Base-by-base conservation (phyloP, 2,329 filamentous ascomycete species). In the Hypoxylon sp. region DNA sequence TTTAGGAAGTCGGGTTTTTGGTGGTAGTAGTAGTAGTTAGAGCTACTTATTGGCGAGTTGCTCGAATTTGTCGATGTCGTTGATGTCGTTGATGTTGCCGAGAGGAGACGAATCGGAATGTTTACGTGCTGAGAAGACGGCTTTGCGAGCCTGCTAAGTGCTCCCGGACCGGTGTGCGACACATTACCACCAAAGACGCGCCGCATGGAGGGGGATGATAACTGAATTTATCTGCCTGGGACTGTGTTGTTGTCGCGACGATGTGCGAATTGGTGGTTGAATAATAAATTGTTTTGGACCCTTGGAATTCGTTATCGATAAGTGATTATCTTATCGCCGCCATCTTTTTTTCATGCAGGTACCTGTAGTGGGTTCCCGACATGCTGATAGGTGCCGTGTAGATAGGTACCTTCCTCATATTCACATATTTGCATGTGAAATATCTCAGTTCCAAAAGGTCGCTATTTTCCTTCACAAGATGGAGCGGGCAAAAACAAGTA, bases 401-500 rank as follows among this genome's bases (percentile, higher is more conserved):
- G 8, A 2, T 33, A 12, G 30, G 11, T 33, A 12, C 14, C n/a
- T 18, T n/a, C 44, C 46, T 38, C 48, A 9, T 52, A 20, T 16
- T n/a, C 8, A 36, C 40, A 4, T 33, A 33, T 12, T 33, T 33
- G 12, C 30, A 40, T 40, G 36, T 40, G 36, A 40, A 40, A 3
- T 20, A 18, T 18, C 7, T 9, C 36, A 18, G 16, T 11, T 18
- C 36, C 36, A 40, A 9, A 3, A 20, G 9, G 16, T 18, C 8
- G 16, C 36, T 11, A 4, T 40, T 40, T 36, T 14, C 14, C n/a
- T 16, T 40, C 7, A 40, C 30, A 60, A 11, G 11, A 77, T 75
- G 74, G 61, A 72, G 6, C 67, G 69, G 14, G 50, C 46, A 49
- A 53, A 52, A 24, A 65, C 75, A 0, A 79, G 79, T 63, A 79